Evolutionary conservation across 1,284 basidiomycete species (phyloP).

Genomic region (Rhodotorula sp.): DNA sequence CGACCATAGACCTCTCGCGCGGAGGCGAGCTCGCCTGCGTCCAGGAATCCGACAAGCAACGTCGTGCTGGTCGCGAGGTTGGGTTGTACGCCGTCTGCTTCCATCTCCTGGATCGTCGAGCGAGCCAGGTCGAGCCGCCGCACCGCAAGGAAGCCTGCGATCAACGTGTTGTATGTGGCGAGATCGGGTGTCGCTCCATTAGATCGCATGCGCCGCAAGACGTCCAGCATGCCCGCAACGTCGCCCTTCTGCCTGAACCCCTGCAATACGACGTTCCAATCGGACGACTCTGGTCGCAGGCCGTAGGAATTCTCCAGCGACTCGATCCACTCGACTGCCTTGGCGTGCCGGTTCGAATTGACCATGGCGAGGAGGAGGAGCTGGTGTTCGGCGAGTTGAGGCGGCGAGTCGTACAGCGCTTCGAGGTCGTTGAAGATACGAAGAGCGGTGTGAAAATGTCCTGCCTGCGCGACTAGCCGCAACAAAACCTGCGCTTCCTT

Average conservation of each 20-base stretch:
- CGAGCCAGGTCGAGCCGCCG: constrained; percentile 16
- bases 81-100: neutral
- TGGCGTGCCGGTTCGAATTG: constrained; percentile 2
- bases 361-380: constrained; percentile 22
- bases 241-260: constrained; percentile 19
- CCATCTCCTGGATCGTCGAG: constrained; percentile 21
- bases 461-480: constrained; percentile 29
- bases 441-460: constrained; percentile 18
- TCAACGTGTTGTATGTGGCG: constrained; percentile 37
- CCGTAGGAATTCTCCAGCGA: constrained; percentile 14
- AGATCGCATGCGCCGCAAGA: constrained; percentile 18
- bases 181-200: constrained; percentile 19
- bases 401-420: constrained; percentile 9
- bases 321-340: constrained; percentile 32
- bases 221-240: constrained; percentile 11
- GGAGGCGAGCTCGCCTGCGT: constrained; percentile 24
- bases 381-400: constrained; percentile 27
- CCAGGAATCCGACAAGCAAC: constrained; percentile 33
- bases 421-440: constrained; percentile 37
- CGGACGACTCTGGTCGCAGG: constrained; percentile 11
- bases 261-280: constrained; percentile 36
- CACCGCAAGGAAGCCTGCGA: constrained; percentile 25
- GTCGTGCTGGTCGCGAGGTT: constrained; percentile 36
- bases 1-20: constrained; percentile 18
- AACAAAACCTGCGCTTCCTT: constrained; percentile 24